Evolutionary conservation across 2,329 filamentous ascomycete genomes (phyloP), one percentile per base, ranked within the genome.

Genomic region (Alternaria atra): DNA sequence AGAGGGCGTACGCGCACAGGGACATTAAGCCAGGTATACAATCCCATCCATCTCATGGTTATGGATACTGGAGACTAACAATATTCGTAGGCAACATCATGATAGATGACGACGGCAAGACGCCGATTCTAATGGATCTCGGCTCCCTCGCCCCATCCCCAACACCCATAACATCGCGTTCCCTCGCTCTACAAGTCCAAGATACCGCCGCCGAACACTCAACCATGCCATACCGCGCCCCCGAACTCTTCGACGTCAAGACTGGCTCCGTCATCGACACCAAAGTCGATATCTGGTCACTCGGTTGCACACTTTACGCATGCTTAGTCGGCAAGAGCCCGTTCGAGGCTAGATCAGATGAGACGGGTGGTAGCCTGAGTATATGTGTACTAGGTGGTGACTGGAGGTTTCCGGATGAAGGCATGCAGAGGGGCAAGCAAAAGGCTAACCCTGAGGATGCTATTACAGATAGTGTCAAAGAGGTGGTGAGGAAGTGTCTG

Each of bases 171-270:
- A 97, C 94, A 5, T 95, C 92, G 17, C 90, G 94, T 63, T 96
- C 93, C 3, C 86, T 96, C 55, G 95, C 95, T 44, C 88, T 99
- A 48, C 92, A 94, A 54, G 91, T 97, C 35, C 95, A 98, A 81
- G 95, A 99, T 79, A 91, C 89, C 40, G 95, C 95, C 23, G 95
- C 94, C 55, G 95, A 99, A 79, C 94, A 98, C 84, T 94, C 90
- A 67, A 99, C 95, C 40, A 98, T 99, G 94, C 94, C 95, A 0
- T 99, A 99, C 82, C 93, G 95, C 61, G 95, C 95, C 1, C 95
- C 95, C 0, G 95, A 99, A 80, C 89, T 99, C 62, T 99, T 99
- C 80, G 95, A 99, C 78, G 95, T 98, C 58, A 97, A 97, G 81
- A 97, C 93, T 3, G 94, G 92, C 64, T 90, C 90, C 50, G 88